These are phyloP conservation scores for Lumnitzera littorea DNA, from an alignment of 345 rosid genomes.

Conservation along the genomic window DNA sequence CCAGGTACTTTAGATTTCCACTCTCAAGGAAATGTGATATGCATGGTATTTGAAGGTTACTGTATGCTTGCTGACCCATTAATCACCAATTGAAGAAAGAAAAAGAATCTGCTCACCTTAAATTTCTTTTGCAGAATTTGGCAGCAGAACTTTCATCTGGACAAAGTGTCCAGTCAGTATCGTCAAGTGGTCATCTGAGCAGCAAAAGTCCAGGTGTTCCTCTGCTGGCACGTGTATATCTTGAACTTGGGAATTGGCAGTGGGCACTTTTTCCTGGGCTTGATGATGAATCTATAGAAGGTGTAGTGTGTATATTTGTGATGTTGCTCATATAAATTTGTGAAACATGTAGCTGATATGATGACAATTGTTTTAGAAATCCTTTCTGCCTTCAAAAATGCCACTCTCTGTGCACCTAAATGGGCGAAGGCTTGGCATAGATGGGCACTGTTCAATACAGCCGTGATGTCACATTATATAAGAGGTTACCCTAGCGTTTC, in stretches of 20 bases:
- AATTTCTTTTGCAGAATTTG: constrained; percentile 39
- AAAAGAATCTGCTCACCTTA: no score
- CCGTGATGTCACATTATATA: constrained; percentile 91
- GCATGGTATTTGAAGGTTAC: no score
- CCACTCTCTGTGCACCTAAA: constrained; percentile 68
- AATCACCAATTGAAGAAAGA: no score
- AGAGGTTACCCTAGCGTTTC: constrained; percentile 52
- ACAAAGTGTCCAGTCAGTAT: constrained; percentile 44
- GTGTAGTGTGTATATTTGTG: constrained; percentile 21
- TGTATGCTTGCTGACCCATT: no score
- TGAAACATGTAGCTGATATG: neutral
- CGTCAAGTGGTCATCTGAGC: constrained; percentile 36
- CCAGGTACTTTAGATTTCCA: constrained; percentile 42
- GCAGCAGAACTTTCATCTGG: constrained; percentile 61
- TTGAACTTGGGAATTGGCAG: constrained; percentile 78
- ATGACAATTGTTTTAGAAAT: constrained; percentile 41
- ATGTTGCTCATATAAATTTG: neutral
- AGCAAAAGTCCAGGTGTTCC: constrained; percentile 49
- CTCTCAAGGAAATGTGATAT: no score
- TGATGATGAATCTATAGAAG: constrained; percentile 88
- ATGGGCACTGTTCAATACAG: constrained; percentile 97
- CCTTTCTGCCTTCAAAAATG: constrained; percentile 60
- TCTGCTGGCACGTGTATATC: constrained; percentile 84
- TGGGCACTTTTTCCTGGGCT: constrained; percentile 83
- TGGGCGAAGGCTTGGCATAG: constrained; percentile 99